Conservation (phyloP, 768 basidiomycete species). For the Tricholoma terreum region DNA sequence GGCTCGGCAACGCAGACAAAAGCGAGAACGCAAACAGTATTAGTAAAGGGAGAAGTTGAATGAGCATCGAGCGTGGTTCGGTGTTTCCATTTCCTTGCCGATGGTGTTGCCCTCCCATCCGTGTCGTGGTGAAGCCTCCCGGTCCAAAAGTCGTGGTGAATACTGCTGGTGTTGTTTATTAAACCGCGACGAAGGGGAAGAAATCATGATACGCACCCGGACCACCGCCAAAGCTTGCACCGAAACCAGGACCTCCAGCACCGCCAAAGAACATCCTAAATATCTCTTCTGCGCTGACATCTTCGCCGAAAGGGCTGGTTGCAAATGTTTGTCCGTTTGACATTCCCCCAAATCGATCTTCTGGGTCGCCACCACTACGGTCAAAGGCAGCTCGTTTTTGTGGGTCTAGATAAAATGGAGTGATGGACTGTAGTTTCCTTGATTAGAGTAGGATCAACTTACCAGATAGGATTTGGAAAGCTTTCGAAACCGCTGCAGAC, state of each 20-base stretch:
- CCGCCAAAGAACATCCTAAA: conserved; percentile 99
- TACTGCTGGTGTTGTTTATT: conserved; percentile 34
- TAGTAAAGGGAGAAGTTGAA: conserved; percentile 83
- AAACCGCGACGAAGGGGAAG: background rate
- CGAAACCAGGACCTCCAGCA: conserved; percentile 50
- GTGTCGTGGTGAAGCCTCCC: conserved; percentile 76
- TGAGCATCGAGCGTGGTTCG: conserved; percentile 60
- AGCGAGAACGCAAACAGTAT: conserved; percentile 83
- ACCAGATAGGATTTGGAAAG: conserved; percentile 93
- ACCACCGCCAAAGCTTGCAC: conserved; percentile 52
- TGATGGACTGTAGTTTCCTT: background rate
- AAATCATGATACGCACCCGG: conserved; percentile 37
- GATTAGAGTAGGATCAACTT: background rate
- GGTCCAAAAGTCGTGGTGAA: conserved; percentile 80
- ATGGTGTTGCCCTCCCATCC: conserved; percentile 44
- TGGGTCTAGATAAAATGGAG: conserved; percentile 48
- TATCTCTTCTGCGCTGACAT: conserved; percentile 84
- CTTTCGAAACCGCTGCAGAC: conserved; percentile 88
- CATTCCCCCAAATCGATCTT: conserved; percentile 75
- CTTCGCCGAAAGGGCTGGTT: conserved; percentile 46
- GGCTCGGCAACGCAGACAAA: conserved; percentile 71
- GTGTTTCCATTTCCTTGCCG: conserved; percentile 27
- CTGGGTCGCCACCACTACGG: conserved; percentile 83
- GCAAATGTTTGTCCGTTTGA: conserved; percentile 52
- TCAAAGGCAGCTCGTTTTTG: conserved; percentile 90